These are phyloP conservation scores for Scheffersomyces amazonensis DNA, from an alignment of 805 yeast species.

Conservation along the genomic window DNA sequence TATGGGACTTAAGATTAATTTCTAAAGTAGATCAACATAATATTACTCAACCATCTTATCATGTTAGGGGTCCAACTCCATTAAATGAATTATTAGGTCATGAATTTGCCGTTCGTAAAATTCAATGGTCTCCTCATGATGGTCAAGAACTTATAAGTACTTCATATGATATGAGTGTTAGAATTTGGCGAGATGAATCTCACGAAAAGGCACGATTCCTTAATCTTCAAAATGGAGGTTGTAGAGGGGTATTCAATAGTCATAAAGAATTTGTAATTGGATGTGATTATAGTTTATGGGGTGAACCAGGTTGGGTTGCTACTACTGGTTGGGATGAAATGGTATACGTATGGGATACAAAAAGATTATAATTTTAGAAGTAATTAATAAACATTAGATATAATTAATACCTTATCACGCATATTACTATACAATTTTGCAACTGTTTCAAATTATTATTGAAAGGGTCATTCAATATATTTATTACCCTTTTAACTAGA, in stretches of 20 bases:
- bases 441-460: no score
- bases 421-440: no score
- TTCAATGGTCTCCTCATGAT: slow-evolving; percentile 87
- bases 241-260: slow-evolving; percentile 54
- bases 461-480: no score
- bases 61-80: slow-evolving; percentile 60
- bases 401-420: no score
- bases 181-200: slow-evolving; percentile 79
- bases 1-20: slow-evolving; percentile 87
- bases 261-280: slow-evolving; percentile 92
- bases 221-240: slow-evolving; percentile 43
- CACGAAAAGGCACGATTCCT: slow-evolving; percentile 52
- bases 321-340: slow-evolving; percentile 97
- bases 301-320: slow-evolving; percentile 92
- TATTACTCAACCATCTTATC: slow-evolving; percentile 36
- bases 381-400: no score
- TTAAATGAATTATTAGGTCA: slow-evolving; percentile 80
- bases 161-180: slow-evolving; percentile 89
- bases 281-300: slow-evolving; percentile 96
- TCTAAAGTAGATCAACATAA: slow-evolving; percentile 31
- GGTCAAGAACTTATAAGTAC: slow-evolving; percentile 68
- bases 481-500: no score
- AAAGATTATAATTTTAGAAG: slow-evolving; percentile 27
- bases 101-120: slow-evolving; percentile 80
- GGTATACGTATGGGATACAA: slow-evolving; percentile 84